Conservation (phyloP, 1,284 basidiomycete genomes). For the Farysia itapuensis region DNA sequence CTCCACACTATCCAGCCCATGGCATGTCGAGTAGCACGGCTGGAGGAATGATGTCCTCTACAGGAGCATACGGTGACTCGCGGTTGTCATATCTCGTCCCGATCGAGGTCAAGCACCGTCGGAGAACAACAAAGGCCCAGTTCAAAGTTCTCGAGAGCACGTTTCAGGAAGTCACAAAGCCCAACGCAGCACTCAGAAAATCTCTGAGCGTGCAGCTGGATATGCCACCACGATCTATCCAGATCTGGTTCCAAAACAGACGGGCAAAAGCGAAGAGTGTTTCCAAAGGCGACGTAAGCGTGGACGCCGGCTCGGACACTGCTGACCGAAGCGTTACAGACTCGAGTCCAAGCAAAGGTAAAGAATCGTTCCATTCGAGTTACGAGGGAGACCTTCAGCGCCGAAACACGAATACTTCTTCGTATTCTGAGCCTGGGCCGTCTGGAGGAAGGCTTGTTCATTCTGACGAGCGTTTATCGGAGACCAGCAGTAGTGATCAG, state of each 20-base stretch:
- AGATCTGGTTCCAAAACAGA: conserved; percentile 53
- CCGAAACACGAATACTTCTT: no score
- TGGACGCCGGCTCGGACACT: no score
- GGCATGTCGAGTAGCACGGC: neutral
- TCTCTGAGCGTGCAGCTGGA: conserved; percentile 42
- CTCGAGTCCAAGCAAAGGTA: no score
- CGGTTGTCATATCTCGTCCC: conserved; percentile 40
- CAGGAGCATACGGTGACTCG: conserved; percentile 2
- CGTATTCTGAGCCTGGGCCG: no score
- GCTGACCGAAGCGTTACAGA: no score
- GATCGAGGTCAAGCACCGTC: conserved; percentile 53
- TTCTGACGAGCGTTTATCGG: no score
- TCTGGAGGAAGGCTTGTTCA: no score
- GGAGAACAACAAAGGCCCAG: conserved; percentile 50
- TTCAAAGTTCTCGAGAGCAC: conserved; percentile 48
- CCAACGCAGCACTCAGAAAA: conserved; percentile 42
- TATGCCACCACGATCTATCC: conserved; percentile 46
- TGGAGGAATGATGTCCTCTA: neutral
- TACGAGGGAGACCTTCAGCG: no score
- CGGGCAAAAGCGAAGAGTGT: conserved; percentile 46
- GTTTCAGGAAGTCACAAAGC: conserved; percentile 46
- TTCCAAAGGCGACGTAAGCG: no score
- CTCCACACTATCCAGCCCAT: neutral
- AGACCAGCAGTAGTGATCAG: no score
- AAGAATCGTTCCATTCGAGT: no score